Evolutionary conservation across 306 rosid species (phyloP), one percentile per base, ranked within the genome.

Genomic region (Albizia julibrissin): DNA sequence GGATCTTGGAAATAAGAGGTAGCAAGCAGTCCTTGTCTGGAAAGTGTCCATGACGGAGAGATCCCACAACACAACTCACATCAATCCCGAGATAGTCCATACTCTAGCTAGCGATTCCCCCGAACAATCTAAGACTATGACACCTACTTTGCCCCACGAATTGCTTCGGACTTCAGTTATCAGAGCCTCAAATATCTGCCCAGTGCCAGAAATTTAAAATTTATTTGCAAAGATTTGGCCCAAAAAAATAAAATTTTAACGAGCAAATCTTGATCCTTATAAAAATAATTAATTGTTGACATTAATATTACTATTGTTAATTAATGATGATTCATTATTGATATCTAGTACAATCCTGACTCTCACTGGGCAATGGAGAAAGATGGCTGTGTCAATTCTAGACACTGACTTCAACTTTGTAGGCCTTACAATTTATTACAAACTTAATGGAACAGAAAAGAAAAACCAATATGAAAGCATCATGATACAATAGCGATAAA

Each of bases 1-100:
- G 97, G 77, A 96, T 91, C 87, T 90, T 96, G 72, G 99, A 96
- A 87, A 96, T 89, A 78, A 96, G 92, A 69, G 98, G 98, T 3
- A 96, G 97, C 85, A 96, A 79, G 73, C 99, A 96, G 43, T 93
- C 94, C 71, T 96, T 96, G 56, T 88, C 89, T 2, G 99, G 99
- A 65, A 96, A 80, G 31, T 90, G 85, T 33, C 98, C 94, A 2
- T 84, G 59, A 81, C 93, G 90, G 59, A 95, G 93, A 52, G 98
- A 89, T 77, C 84, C 93, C 22, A 90, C 29, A 3, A 97, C 98
- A 31, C 98, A 93, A 75, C 90, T 82, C 86, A 84, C 34, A 66
- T 87, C 90, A 66, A 87, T 87, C 10, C 90, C 90, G 21, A 87
- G 66, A 75, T 82, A 86, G 5, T 86, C 86, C 88, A 85, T 85